phyloP scores from a whole-genome alignment of 768 basidiomycete genomes.

The Russula griseocarnosa region DNA sequence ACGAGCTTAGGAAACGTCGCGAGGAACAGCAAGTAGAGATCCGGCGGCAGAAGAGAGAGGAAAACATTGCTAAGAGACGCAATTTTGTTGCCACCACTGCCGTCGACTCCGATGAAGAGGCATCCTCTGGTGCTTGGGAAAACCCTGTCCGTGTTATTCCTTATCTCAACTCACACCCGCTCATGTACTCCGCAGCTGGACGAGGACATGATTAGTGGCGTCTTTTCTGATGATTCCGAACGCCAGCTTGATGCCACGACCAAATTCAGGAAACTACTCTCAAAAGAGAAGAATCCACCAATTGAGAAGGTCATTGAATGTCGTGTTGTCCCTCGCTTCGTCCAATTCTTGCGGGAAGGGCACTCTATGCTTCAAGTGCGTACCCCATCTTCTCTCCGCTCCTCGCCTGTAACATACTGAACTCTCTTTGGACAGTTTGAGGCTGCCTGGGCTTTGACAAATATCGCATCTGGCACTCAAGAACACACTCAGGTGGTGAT shows the following conservation, averaged over 20 bases:
- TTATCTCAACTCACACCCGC: conserved; percentile 7
- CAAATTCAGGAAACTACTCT: conserved; percentile 96
- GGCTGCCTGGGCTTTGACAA: conserved; percentile 96
- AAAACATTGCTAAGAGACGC: conserved; percentile 95
- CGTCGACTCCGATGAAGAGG: conserved; percentile 91
- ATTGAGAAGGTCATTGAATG: conserved; percentile 98
- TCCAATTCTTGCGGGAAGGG: conserved; percentile 81
- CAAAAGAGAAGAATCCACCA: conserved; percentile 99
- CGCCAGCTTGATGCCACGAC: conserved; percentile 95
- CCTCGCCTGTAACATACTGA: neutral
- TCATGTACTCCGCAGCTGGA: conserved; percentile 51
- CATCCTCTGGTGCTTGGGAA: conserved; percentile 65
- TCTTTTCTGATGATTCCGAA: conserved; percentile 88
- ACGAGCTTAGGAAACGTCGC: conserved; percentile 91
- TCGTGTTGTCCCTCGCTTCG: conserved; percentile 95
- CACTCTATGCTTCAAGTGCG: conserved; percentile 81
- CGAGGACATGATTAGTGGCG: conserved; percentile 88
- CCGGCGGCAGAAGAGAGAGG: conserved; percentile 95
- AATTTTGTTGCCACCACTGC: conserved; percentile 78
- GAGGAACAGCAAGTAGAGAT: conserved; percentile 99
- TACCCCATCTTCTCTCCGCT: neutral
- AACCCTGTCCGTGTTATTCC: conserved; percentile 54
- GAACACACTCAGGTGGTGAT: conserved; percentile 99
- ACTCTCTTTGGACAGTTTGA: conserved; percentile 61
- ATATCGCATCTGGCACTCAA: conserved; percentile 96